These are phyloP conservation scores for Tagetes erecta DNA, from an alignment of 129 eudicot species.

Conservation along the genomic window DNA sequence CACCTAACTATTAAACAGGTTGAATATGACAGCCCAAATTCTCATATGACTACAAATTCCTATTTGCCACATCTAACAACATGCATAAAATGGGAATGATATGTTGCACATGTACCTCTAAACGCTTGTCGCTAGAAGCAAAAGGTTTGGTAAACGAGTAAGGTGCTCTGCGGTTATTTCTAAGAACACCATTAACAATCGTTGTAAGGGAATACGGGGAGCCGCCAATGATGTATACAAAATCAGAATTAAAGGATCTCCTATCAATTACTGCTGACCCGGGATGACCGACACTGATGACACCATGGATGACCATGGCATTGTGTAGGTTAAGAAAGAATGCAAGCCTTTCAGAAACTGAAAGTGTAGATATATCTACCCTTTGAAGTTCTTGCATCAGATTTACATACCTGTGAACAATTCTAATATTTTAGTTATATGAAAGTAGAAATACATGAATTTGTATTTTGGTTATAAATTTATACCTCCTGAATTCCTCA, in stretches of 20 bases:
- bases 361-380: conserved; percentile 55
- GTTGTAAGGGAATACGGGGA: conserved; percentile 62
- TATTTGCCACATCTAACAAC: not conserved
- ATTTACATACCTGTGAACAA: conserved; percentile 62
- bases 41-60: no score
- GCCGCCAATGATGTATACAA: conserved; percentile 81
- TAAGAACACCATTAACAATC: conserved; percentile 76
- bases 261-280: conserved; percentile 68
- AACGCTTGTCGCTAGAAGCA: conserved; percentile 69
- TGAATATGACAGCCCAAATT: no score
- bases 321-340: conserved; percentile 87
- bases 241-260: conserved; percentile 70
- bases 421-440: not conserved
- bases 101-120: conserved; percentile 56
- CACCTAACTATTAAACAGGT: no score
- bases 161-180: conserved; percentile 89
- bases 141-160: conserved; percentile 74
- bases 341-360: conserved; percentile 70
- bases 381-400: conserved; percentile 84
- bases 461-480: not conserved
- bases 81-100: not conserved
- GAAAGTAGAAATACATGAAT: not conserved
- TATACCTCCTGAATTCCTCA: conserved; percentile 91
- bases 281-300: conserved; percentile 81
- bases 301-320: conserved; percentile 88